Evolutionary conservation across 352 stramenopile genomes (phyloP).

Genomic region (Thraustochytrium striatum): DNA sequence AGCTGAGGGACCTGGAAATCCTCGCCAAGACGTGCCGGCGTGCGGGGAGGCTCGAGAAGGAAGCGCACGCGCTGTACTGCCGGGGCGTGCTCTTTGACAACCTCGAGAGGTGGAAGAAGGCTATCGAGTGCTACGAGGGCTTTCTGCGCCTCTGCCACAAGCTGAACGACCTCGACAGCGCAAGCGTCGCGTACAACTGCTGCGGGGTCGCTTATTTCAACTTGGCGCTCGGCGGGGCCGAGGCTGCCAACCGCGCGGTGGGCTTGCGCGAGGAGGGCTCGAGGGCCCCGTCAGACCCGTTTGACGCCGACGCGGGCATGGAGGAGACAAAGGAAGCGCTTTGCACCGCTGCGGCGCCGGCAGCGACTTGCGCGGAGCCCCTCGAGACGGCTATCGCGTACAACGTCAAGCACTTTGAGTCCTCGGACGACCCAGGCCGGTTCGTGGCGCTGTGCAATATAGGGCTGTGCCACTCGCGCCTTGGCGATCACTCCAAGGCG

Average conservation of each 20-base stretch:
- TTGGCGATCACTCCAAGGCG: background rate
- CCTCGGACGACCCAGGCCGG: slow-evolving; percentile 17
- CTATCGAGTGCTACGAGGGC: slow-evolving; percentile 18
- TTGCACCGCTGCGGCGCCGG: background rate
- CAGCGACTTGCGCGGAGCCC: too few species aligned
- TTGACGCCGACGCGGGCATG: background rate
- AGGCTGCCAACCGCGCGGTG: background rate
- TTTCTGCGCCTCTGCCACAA: slow-evolving; percentile 12
- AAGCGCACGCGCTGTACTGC: slow-evolving; percentile 33
- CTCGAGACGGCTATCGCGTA: background rate
- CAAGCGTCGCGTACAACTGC: slow-evolving; percentile 39
- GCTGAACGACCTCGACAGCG: background rate
- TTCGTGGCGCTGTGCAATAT: slow-evolving; percentile 40
- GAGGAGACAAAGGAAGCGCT: background rate
- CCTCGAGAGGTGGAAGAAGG: slow-evolving; percentile 23
- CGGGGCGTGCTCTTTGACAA: slow-evolving; percentile 41
- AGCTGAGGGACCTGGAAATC: slow-evolving; percentile 28
- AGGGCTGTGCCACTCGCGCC: slow-evolving; percentile 5
- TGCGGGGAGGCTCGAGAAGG: slow-evolving; percentile 23
- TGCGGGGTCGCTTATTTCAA: slow-evolving; percentile 21
- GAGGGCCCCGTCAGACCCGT: background rate
- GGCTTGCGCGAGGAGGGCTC: background rate
- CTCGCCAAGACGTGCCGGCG: slow-evolving; percentile 30
- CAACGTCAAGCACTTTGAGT: slow-evolving; percentile 16
- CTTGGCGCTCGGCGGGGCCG: background rate